Evolutionary conservation across 805 yeast genomes (phyloP).

Genomic region (Saccharomycopsis fibuligera): DNA sequence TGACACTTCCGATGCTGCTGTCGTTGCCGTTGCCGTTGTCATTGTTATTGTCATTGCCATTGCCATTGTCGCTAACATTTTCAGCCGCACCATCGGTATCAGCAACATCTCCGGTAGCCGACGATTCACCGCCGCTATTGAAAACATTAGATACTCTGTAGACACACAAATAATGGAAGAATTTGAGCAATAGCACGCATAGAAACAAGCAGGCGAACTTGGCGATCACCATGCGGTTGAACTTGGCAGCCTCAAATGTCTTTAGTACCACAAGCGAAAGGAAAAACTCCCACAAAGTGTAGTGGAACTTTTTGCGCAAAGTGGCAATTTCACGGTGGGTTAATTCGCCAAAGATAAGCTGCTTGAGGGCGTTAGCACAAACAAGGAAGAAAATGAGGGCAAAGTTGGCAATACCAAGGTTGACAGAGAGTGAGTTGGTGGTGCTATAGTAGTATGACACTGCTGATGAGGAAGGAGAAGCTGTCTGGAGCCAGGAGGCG

Average conservation of each 20-base stretch:
- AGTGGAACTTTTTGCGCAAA: slow-evolving; percentile 13
- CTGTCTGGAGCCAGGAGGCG: neutral
- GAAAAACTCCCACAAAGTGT: slow-evolving; percentile 19
- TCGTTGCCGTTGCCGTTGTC: neutral
- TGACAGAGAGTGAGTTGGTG: neutral
- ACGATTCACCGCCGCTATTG: neutral
- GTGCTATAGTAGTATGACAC: neutral
- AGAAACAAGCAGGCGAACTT: slow-evolving; percentile 14
- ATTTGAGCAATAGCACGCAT: slow-evolving; percentile 18
- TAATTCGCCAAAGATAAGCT: slow-evolving; percentile 17
- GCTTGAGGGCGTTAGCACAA: slow-evolving; percentile 12
- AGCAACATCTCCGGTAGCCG: neutral
- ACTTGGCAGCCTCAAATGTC: neutral
- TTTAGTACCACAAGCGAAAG: slow-evolving; percentile 15
- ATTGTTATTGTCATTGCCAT: neutral
- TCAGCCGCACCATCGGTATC: neutral
- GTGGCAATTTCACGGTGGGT: slow-evolving; percentile 13
- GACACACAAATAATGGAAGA: slow-evolving; percentile 20
- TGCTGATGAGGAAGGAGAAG: neutral
- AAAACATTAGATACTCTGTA: slow-evolving; percentile 20
- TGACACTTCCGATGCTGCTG: neutral
- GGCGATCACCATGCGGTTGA: slow-evolving; percentile 1
- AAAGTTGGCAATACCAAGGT: neutral
- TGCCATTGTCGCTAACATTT: neutral
- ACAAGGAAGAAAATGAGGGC: slow-evolving; percentile 5